A percentile compares a stretch with the other conserved stretches of the same genome.
Conservation (phyloP, 495 filamentous ascomycete genomes). For the Letharia lupina region DNA sequence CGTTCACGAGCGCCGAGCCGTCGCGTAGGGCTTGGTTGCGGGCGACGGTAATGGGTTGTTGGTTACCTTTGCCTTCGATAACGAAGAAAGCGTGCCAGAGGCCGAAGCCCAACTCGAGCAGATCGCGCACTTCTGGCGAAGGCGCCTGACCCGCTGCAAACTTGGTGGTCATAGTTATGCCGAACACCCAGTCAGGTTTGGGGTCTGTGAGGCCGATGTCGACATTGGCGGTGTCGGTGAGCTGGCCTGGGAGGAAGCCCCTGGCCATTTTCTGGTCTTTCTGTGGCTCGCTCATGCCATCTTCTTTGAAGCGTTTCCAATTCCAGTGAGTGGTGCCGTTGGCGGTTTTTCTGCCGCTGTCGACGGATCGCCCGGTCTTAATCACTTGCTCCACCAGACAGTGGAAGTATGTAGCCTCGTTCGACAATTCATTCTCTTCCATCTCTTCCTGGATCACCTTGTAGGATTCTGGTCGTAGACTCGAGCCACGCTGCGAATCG, state of each 20-base stretch:
- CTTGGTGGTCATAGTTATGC: slow-evolving; percentile 4
- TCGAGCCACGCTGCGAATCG: slow-evolving; percentile 3
- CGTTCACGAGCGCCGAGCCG: slow-evolving; percentile 11
- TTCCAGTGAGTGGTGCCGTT: neutral
- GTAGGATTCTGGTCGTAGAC: neutral
- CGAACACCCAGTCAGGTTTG: slow-evolving; percentile 8
- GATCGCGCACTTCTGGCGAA: too few species aligned
- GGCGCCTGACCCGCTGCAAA: too few species aligned
- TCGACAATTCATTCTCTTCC: neutral
- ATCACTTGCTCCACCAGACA: slow-evolving; percentile 7
- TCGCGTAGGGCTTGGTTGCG: slow-evolving; percentile 8
- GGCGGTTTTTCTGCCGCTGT: neutral
- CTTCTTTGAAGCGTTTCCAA: neutral
- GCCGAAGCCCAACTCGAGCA: too few species aligned
- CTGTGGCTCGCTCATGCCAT: neutral
- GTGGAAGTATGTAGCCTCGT: slow-evolving; percentile 8
- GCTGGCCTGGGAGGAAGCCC: slow-evolving; percentile 8
- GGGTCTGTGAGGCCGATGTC: slow-evolving; percentile 7
- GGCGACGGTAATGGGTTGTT: neutral
- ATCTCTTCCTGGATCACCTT: neutral
- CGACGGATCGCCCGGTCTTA: slow-evolving; percentile 2
- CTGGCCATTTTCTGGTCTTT: neutral
- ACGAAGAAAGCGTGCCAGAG: slow-evolving; percentile 5
- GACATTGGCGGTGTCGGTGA: too few species aligned
- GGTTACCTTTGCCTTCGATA: slow-evolving; percentile 8